A percentile compares a stretch with the other conserved stretches of the same genome.
phyloP scores from a whole-genome alignment of 305 asterid species.

The Stenogyne calaminthoides region DNA sequence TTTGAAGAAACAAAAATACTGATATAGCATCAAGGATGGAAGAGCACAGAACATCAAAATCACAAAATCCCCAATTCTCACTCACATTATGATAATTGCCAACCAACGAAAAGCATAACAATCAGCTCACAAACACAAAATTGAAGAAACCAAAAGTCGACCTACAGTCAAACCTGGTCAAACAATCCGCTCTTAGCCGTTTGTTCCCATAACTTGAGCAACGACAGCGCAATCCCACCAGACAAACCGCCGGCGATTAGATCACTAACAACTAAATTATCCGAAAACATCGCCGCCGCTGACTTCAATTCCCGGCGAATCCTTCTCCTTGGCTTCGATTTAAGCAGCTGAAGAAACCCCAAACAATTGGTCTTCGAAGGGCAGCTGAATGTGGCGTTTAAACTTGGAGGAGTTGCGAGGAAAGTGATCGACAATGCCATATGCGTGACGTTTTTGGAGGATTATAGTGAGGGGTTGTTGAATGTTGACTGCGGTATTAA shows the following conservation, averaged over 20 bases:
- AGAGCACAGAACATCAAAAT: not conserved
- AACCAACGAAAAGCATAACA: not conserved
- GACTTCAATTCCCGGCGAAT: constrained; percentile 36
- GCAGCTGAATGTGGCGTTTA: constrained; percentile 9
- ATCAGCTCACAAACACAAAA: not conserved
- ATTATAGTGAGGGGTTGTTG: not conserved
- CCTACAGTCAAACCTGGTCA: constrained; percentile 49
- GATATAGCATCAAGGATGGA: not conserved
- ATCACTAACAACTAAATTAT: constrained; percentile 37
- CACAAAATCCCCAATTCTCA: constrained; percentile 6
- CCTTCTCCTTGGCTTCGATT: constrained; percentile 27
- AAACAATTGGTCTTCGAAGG: constrained; percentile 9
- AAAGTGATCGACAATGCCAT: constrained; percentile 34
- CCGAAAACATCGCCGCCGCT: constrained; percentile 46
- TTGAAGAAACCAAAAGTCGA: constrained; percentile 1
- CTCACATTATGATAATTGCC: not conserved
- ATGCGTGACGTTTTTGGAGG: not conserved
- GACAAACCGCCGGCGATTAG: constrained; percentile 49
- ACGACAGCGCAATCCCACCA: constrained; percentile 45
- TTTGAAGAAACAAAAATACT: constrained; percentile 1
- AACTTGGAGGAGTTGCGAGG: constrained; percentile 21
- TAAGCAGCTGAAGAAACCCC: constrained; percentile 28
- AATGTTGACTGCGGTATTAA: not conserved
- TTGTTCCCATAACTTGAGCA: constrained; percentile 56
- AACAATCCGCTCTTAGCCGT: constrained; percentile 53